Base-by-base conservation (phyloP, 1,284 basidiomycete species). In the Gomphus bonarii region DNA sequence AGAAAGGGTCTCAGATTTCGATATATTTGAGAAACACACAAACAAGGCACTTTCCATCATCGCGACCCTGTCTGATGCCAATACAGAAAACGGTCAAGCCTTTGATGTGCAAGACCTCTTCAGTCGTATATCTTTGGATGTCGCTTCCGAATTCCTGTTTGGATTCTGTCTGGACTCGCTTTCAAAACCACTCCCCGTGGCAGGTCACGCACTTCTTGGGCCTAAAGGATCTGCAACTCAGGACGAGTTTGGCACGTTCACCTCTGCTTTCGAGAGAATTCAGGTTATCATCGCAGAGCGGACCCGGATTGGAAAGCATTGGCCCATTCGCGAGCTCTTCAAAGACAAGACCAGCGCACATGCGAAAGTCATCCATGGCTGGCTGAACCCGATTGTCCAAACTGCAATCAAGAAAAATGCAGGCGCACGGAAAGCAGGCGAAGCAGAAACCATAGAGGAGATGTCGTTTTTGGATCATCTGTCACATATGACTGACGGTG, bases 91-190 rank as follows among this genome's bases (percentile, higher is more conserved):
- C 42, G 14, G 14, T 16, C 66, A 72, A 50, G 73, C 80, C 3
- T 75, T 77, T 63, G 83, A 83, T 59, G 74, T 77, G 1, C 84
- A 88, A 63, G 86, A 88, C 64, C 72, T 89, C 1, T 83, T 76
- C 60, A 70, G 78, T 6, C 79, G 87, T 7, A 85, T 88, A 65
- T 79, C 84, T 1, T 73, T 88, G 46, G 86, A 85, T 64, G 72
- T 80, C 1, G 82, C 84, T 1, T 83, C 84, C 9, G 83, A 85
- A 58, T 86, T 85, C 63, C 70, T 86, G 30, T 85, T 85, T 61
- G 84, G 84, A 4, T 71, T 73, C 58, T 80, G 79, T 59, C 64
- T 86, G 51, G 73, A 84, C 59, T 85, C 84, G 1, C 70, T 86
- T 16, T 79, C 77, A 6, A 73, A 71, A 1, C 64, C 73, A 2